Base-by-base conservation (phyloP, 352 stramenopile genomes). In the Pseudoperonospora humuli region DNA sequence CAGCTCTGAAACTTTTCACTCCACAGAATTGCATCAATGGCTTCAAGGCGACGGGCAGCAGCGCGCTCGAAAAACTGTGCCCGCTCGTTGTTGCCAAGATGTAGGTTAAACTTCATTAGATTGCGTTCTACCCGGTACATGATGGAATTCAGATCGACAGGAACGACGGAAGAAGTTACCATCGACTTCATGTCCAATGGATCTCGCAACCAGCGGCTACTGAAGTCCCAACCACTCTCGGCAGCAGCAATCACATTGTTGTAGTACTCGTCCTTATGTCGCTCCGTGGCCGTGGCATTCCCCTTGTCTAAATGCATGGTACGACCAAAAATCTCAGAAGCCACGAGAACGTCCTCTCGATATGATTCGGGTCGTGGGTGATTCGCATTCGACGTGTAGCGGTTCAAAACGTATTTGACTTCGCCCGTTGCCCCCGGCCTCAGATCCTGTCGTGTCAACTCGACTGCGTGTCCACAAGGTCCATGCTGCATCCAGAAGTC, bases 171-270 rank as follows among this genome's bases (percentile, higher is more conserved):
- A 23, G 68, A 63, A 13, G 80, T 93, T 20, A 61, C 32, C 53
- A 91, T 87, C 14, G 70, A 73, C 45, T 81, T 77, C 59, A 91
- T 81, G 26, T 85, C 78, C 3, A 51, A 35, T 1, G 64, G 58
- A 29, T 84, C 58, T 26, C 62, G 50, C 7, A 94, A 44, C 85
- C 85, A 96, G 15, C 85, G 76, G 39, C 77, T 93, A 47, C 70
- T 89, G 42, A 96, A 96, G 53, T 96, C 85, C 85, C 85, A 96
- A 1, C 85, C 85, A n/a, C 76, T 92, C 60, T 95, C 85, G 5
- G 85, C 78, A 10, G 76, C 85, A 14, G 75, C 72, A 31, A 84
- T 86, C 26, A 95, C 67, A 48, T 91, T 74, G 34, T 81, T 84
- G 60, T 89, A 95, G 50, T 86, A 89, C 35, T 64, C 64, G 38